phyloP scores from a whole-genome alignment of 768 basidiomycete genomes.

The Lactarius vividus region DNA sequence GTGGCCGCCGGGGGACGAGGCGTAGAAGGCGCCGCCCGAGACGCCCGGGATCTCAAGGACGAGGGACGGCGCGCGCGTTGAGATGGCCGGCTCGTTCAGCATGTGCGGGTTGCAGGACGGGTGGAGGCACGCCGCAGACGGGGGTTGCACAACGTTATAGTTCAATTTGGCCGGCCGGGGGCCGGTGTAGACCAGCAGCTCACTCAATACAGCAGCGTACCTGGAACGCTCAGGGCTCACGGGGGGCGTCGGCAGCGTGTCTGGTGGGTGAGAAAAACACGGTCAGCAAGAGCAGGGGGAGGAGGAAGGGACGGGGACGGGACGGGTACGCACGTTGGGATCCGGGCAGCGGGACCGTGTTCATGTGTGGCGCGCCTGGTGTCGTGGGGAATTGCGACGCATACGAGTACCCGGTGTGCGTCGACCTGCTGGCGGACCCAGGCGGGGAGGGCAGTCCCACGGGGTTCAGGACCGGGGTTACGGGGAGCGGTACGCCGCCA shows the following conservation, averaged over 20 bases:
- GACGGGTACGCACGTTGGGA: slow-evolving; percentile 15
- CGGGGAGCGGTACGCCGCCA: background rate
- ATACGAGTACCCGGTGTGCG: slow-evolving; percentile 11
- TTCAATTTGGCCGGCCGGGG: slow-evolving; percentile 18
- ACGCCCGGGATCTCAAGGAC: slow-evolving; percentile 23
- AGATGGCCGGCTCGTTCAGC: slow-evolving; percentile 22
- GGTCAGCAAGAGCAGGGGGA: background rate
- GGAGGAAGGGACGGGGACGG: too few relatives aligned
- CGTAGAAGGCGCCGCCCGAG: slow-evolving; percentile 20
- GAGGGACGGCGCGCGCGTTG: slow-evolving; percentile 16
- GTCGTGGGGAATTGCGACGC: slow-evolving; percentile 13
- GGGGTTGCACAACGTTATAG: slow-evolving; percentile 20
- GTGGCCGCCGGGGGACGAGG: slow-evolving; percentile 3
- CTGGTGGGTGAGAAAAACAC: background rate
- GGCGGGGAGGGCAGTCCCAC: slow-evolving; percentile 24
- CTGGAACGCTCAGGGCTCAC: slow-evolving; percentile 24
- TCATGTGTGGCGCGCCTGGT: slow-evolving; percentile 25
- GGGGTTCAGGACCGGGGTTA: slow-evolving; percentile 18
- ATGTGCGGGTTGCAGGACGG: slow-evolving; percentile 19
- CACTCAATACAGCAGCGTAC: slow-evolving; percentile 18
- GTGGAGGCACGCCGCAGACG: slow-evolving; percentile 20
- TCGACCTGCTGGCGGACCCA: slow-evolving; percentile 18
- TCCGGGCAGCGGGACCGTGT: slow-evolving; percentile 21
- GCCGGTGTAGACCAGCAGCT: slow-evolving; percentile 22
- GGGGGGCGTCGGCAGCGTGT: slow-evolving; percentile 21